phyloP scores from a whole-genome alignment of 2,329 filamentous ascomycete species.

The Epichloe elymi region DNA sequence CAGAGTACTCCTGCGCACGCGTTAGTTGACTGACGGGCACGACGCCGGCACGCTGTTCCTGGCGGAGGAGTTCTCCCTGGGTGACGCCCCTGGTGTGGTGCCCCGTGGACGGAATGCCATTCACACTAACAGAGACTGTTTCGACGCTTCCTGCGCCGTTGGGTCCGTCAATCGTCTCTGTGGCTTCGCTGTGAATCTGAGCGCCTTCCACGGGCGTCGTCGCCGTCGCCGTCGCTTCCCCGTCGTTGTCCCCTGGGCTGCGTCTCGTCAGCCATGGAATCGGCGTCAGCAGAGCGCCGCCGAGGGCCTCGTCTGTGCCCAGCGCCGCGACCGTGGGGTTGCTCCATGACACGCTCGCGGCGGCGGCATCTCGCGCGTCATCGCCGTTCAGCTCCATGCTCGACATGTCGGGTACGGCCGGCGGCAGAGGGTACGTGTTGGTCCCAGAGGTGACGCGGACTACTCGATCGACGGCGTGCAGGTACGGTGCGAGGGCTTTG shows the following conservation, averaged over 20 bases:
- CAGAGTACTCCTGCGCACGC: conserved; percentile 23
- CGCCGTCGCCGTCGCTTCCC: conserved; percentile 3
- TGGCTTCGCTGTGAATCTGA: conserved; percentile 55
- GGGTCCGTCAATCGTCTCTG: conserved; percentile 68
- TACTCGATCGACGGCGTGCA: conserved; percentile 82
- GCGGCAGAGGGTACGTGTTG: conserved; percentile 70
- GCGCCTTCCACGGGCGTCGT: conserved; percentile 15
- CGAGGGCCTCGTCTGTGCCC: conserved; percentile 78
- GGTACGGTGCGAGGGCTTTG: conserved; percentile 66
- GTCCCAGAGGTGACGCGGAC: conserved; percentile 77
- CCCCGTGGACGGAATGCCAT: conserved; percentile 47
- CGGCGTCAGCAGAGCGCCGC: conserved; percentile 81
- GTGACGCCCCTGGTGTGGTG: conserved; percentile 47
- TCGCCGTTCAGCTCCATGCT: conserved; percentile 49
- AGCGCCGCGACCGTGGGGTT: conserved; percentile 37
- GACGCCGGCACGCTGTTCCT: conserved; percentile 73
- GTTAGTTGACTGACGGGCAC: conserved; percentile 53
- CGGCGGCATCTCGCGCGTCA: conserved; percentile 27
- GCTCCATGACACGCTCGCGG: conserved; percentile 30
- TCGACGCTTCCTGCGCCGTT: conserved; percentile 69
- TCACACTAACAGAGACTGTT: conserved; percentile 65
- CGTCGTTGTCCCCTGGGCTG: conserved; percentile 17
- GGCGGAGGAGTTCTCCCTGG: conserved; percentile 73
- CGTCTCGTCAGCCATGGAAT: conserved; percentile 68
- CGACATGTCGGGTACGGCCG: conserved; percentile 45